phyloP scores from a whole-genome alignment of 2,329 filamentous ascomycete species.

The Paecilomyces sp. region DNA sequence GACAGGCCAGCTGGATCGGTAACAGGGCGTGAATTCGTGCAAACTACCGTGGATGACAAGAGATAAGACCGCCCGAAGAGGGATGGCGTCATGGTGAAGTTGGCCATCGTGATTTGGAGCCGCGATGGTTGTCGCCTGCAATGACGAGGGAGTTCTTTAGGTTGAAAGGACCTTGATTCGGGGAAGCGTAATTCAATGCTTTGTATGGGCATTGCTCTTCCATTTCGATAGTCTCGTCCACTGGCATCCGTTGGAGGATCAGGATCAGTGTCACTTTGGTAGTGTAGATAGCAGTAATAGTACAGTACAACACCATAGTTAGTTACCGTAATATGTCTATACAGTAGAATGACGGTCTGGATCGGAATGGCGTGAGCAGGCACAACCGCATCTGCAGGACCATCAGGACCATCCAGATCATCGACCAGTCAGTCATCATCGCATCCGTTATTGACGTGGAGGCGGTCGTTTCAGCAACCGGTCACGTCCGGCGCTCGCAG shows the following conservation, averaged over 20 bases:
- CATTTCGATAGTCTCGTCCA: neutral
- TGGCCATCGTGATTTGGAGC: constrained; percentile 2
- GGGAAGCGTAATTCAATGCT: neutral
- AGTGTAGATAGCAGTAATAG: too few species aligned
- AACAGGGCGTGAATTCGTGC: too few species aligned
- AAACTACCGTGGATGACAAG: neutral
- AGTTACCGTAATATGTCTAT: too few species aligned
- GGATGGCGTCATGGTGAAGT: constrained; percentile 5
- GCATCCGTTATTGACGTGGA: neutral
- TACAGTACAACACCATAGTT: too few species aligned
- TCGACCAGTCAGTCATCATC: neutral
- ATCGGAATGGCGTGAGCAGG: neutral
- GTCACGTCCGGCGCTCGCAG: neutral
- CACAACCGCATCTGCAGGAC: neutral
- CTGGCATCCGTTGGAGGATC: neutral
- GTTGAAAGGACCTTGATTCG: neutral
- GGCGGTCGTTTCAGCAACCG: neutral
- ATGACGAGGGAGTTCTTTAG: neutral
- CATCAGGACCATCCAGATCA: neutral
- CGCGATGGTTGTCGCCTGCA: neutral
- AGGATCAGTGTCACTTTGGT: too few species aligned
- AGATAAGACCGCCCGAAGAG: constrained; percentile 1
- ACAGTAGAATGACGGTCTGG: neutral
- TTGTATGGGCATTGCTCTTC: neutral
- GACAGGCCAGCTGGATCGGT: too few species aligned